Conservation (phyloP, 164 flowering plant species). For the Protea cynaroides region DNA sequence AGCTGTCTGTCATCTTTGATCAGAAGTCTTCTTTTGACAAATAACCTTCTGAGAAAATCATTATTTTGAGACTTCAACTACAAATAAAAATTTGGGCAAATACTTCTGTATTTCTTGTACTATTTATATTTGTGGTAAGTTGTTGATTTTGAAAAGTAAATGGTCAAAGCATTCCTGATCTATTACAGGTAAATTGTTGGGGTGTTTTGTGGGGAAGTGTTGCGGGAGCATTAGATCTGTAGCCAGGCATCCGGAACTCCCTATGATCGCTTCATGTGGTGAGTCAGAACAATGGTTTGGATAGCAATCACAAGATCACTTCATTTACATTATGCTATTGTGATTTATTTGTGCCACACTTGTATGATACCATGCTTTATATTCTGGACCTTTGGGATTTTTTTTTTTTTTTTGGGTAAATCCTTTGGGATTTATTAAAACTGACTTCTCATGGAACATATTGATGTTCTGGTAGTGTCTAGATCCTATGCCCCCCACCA, state of each 20-base stretch:
- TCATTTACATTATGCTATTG: neutral
- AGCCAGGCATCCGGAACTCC: slow-evolving; percentile 75
- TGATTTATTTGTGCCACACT: neutral
- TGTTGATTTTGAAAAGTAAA: neutral
- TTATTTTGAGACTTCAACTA: too few species aligned
- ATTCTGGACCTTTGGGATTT: too few species aligned
- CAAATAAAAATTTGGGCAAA: too few species aligned
- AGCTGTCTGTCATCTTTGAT: too few species aligned
- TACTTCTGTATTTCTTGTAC: neutral
- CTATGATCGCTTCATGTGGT: slow-evolving; percentile 96
- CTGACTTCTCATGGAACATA: neutral
- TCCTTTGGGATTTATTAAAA: too few species aligned
- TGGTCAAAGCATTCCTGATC: slow-evolving; percentile 5
- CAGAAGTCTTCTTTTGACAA: neutral
- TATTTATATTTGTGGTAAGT: neutral
- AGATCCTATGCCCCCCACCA: too few species aligned
- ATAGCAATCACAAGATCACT: neutral
- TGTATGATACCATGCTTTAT: neutral
- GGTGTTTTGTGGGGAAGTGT: slow-evolving; percentile 87
- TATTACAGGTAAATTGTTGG: slow-evolving; percentile 71
- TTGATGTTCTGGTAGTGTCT: too few species aligned
- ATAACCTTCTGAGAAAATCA: neutral
- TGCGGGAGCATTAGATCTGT: slow-evolving; percentile 93
- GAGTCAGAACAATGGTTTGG: slow-evolving; percentile 20
- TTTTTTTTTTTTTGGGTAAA: too few species aligned